These are phyloP conservation scores for Collariella sp. DNA, from an alignment of 495 filamentous ascomycete species.

Conservation along the genomic window DNA sequence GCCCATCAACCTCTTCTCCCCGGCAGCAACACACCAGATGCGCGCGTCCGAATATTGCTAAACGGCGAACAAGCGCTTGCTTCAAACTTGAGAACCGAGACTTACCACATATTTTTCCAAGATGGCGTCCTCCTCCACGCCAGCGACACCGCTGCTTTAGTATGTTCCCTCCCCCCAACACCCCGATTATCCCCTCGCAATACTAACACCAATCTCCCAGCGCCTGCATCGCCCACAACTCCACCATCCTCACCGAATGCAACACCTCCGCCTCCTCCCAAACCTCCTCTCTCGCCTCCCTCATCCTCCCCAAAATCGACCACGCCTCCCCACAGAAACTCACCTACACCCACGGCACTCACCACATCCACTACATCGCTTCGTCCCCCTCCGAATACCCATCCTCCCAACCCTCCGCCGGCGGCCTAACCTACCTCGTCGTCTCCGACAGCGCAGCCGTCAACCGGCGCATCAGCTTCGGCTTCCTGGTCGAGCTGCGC, in stretches of 20 bases:
- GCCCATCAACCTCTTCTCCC: not conserved
- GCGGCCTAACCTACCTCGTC: slow-evolving; percentile 78
- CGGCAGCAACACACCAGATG: too few relatives aligned
- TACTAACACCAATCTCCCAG: slow-evolving; percentile 40
- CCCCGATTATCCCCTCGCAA: not conserved
- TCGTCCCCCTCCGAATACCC: slow-evolving; percentile 61
- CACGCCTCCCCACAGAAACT: slow-evolving; percentile 77
- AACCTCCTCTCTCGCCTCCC: slow-evolving; percentile 75
- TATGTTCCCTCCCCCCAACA: slow-evolving; percentile 32
- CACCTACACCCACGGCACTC: slow-evolving; percentile 81
- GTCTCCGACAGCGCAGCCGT: slow-evolving; percentile 61
- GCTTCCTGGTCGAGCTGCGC: slow-evolving; percentile 85
- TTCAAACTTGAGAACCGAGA: too few relatives aligned
- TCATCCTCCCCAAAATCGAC: slow-evolving; percentile 91
- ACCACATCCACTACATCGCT: slow-evolving; percentile 94
- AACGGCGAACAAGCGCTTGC: too few relatives aligned
- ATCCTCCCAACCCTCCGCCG: slow-evolving; percentile 47
- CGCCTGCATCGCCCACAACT: slow-evolving; percentile 82
- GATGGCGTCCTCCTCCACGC: slow-evolving; percentile 77
- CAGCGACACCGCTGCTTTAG: slow-evolving; percentile 72
- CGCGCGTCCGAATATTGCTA: too few relatives aligned
- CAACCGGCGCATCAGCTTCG: slow-evolving; percentile 83
- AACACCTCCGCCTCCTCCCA: slow-evolving; percentile 68
- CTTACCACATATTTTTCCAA: not conserved
- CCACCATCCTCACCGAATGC: slow-evolving; percentile 87